Percentiles rank a stretch among this genome's conserved stretches.
These are phyloP conservation scores for Auxenochlorella protothecoides DNA, from an alignment of 139 green algal genomes.

Conservation along the genomic window DNA sequence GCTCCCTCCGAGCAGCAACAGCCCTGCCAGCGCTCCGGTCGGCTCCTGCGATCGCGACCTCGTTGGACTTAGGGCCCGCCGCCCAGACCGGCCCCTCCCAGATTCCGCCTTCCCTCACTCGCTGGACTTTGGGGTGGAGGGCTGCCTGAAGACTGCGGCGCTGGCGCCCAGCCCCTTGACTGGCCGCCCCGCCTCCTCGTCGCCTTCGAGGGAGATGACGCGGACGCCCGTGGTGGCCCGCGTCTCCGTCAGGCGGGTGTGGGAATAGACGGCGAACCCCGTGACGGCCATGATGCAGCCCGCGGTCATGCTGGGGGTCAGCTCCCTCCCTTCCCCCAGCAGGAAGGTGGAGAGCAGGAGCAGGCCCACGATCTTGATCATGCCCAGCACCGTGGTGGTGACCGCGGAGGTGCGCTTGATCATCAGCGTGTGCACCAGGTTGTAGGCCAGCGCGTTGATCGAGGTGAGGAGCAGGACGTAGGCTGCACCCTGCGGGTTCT, in stretches of 20 bases:
- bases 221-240: background rate
- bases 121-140: no score
- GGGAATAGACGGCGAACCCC: conserved; percentile 33
- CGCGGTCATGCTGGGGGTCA: conserved; percentile 34
- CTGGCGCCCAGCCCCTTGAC: no score
- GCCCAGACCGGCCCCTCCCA: no score
- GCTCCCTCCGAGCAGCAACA: no score
- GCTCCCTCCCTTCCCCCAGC: conserved; percentile 38
- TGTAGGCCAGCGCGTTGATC: conserved; percentile 12
- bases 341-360: conserved; percentile 38
- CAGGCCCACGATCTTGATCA: conserved; percentile 47
- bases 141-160: no score
- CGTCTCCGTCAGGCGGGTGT: conserved; percentile 1
- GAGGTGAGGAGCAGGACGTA: conserved; percentile 6
- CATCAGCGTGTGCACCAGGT: conserved; percentile 36
- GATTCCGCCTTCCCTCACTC: no score
- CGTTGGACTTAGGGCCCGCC: no score
- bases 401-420: conserved; percentile 43
- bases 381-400: conserved; percentile 51
- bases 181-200: background rate
- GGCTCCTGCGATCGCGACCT: no score
- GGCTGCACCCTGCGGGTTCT: background rate
- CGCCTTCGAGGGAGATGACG: background rate
- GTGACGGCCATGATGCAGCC: conserved; percentile 27
- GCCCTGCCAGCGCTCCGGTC: no score